Evolutionary conservation across 345 rosid genomes (phyloP).

Genomic region (Nephelium lappaceum): DNA sequence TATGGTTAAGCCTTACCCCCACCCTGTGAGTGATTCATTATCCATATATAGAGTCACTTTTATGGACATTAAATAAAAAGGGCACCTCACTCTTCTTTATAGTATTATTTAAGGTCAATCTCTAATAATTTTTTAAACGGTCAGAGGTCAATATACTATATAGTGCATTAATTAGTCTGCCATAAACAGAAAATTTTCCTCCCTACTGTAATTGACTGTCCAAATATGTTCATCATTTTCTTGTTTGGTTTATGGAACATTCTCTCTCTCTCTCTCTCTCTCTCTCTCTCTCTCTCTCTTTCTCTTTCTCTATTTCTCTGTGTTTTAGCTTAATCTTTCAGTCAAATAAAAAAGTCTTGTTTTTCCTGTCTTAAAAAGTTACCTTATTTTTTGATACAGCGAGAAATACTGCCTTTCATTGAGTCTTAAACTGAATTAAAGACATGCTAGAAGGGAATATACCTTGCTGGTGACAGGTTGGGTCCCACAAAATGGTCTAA

Average conservation of each 20-base stretch:
- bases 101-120: not conserved
- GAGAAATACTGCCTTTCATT: not conserved
- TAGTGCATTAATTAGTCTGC: not conserved
- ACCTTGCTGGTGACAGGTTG: not conserved
- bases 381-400: not conserved
- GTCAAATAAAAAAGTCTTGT: not conserved
- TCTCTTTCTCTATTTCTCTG: not conserved
- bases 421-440: not conserved
- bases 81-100: not conserved
- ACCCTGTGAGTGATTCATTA: not conserved
- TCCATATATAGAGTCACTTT: not conserved
- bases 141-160: not conserved
- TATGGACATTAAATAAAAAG: slow-evolving; percentile 17
- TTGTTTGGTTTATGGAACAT: not conserved
- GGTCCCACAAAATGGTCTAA: not conserved
- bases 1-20: not conserved
- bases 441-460: not conserved
- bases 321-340: not conserved
- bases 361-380: not conserved
- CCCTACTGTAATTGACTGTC: not conserved
- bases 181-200: not conserved
- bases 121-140: not conserved
- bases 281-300: too few relatives aligned
- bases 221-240: slow-evolving; percentile 4
- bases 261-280: not conserved